These are phyloP conservation scores for Beta lomatogona DNA, from an alignment of 179 eudicot species.

Conservation along the genomic window DNA sequence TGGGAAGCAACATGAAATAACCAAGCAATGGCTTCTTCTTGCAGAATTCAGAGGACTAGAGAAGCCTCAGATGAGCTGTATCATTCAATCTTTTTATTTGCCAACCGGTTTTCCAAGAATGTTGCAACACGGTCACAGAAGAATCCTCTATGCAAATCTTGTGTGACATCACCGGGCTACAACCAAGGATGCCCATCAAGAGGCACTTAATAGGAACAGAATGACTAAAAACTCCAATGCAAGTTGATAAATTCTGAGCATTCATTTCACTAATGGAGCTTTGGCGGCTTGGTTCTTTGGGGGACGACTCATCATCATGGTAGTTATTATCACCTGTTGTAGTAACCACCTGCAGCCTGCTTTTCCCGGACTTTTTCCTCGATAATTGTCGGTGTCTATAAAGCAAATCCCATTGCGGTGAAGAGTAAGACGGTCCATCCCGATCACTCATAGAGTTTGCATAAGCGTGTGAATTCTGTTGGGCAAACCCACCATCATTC, in stretches of 20 bases:
- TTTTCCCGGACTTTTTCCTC: conserved; percentile 89
- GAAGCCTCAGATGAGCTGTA: conserved; percentile 87
- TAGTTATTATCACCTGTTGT: conserved; percentile 70
- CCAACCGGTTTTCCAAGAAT: conserved; percentile 92
- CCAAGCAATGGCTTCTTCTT: not conserved
- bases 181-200: conserved; percentile 82
- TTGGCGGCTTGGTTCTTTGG: conserved; percentile 57
- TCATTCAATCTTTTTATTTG: conserved; percentile 93
- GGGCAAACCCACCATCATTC: conserved; percentile 53
- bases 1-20: conserved; percentile 6
- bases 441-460: conserved; percentile 45
- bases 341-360: conserved; percentile 89
- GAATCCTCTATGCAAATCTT: conserved; percentile 65
- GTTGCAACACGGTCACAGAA: conserved; percentile 80
- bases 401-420: conserved; percentile 70
- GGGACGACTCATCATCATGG: conserved; percentile 91
- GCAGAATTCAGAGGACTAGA: conserved; percentile 32
- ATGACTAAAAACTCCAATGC: conserved; percentile 85
- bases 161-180: conserved; percentile 63
- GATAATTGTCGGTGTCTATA: conserved; percentile 61
- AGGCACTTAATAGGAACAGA: conserved; percentile 83
- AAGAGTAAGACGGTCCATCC: conserved; percentile 53
- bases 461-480: conserved; percentile 38
- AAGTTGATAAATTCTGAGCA: conserved; percentile 43
- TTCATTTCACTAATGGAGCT: conserved; percentile 41